These are phyloP conservation scores for Trichocladium antarcticum DNA, from an alignment of 495 filamentous ascomycete genomes.

Conservation along the genomic window DNA sequence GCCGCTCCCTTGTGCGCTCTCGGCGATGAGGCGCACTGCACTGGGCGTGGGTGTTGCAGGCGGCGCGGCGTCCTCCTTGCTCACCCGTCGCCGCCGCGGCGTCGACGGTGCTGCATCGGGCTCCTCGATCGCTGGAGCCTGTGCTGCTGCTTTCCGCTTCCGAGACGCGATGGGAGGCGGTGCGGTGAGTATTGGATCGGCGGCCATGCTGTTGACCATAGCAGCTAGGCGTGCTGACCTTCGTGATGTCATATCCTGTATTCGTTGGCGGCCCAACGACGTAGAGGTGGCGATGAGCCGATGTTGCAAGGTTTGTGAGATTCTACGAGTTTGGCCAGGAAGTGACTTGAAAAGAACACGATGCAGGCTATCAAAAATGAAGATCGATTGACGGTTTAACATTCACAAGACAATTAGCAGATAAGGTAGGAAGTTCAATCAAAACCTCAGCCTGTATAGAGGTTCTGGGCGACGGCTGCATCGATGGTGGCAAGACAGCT, in stretches of 20 bases:
- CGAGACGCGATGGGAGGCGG: slow-evolving; percentile 13
- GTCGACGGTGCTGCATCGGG: slow-evolving; percentile 23
- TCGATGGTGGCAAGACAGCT: not conserved
- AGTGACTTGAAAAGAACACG: no score
- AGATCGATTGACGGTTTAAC: no score
- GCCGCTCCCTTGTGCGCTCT: not conserved
- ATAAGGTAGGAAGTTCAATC: no score
- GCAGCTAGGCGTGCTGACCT: slow-evolving; percentile 49
- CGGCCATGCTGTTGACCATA: slow-evolving; percentile 19
- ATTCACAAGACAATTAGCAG: no score
- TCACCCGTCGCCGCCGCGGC: slow-evolving; percentile 25
- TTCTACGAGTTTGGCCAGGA: not conserved
- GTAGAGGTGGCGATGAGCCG: not conserved
- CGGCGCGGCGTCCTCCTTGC: slow-evolving; percentile 11
- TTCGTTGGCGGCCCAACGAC: not conserved
- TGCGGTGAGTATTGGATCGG: slow-evolving; percentile 12
- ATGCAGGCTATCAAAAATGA: no score
- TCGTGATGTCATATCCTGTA: slow-evolving; percentile 41
- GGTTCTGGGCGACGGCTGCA: no score
- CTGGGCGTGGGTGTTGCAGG: slow-evolving; percentile 34
- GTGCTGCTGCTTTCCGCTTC: slow-evolving; percentile 30
- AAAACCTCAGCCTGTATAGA: no score
- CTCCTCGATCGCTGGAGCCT: not conserved
- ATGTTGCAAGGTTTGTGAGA: no score
- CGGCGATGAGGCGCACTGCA: slow-evolving; percentile 26